Evolutionary conservation across 2,329 filamentous ascomycete genomes (phyloP).

Genomic region (Colletotrichum theobromicola): DNA sequence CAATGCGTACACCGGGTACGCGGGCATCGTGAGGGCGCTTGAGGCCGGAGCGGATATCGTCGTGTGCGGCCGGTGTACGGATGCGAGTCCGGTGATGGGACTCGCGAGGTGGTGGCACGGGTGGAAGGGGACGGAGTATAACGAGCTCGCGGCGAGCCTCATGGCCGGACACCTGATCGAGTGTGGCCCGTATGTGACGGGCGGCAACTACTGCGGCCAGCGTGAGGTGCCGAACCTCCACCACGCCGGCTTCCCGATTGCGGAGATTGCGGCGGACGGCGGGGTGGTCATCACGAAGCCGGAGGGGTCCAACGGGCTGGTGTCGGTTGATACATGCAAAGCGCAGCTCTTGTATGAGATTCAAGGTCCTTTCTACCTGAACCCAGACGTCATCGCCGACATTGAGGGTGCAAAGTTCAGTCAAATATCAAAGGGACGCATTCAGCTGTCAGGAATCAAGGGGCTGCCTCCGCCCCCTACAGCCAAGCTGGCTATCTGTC

Average conservation of each 20-base stretch:
- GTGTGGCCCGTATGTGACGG: conserved; percentile 58
- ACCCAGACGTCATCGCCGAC: conserved; percentile 52
- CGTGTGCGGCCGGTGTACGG: conserved; percentile 53
- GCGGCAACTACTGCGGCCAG: conserved; percentile 60
- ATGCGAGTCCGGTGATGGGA: conserved; percentile 59
- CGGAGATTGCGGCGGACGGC: conserved; percentile 38
- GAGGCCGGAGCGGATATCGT: conserved; percentile 50
- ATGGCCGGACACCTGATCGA: conserved; percentile 61
- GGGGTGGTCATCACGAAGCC: conserved; percentile 39
- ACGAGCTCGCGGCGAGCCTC: conserved; percentile 54
- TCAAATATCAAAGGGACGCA: conserved; percentile 37
- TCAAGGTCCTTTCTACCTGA: conserved; percentile 51
- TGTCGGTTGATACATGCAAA: conserved; percentile 41
- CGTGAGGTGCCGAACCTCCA: conserved; percentile 37
- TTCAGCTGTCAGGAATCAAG: conserved; percentile 39
- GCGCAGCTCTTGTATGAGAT: conserved; percentile 56
- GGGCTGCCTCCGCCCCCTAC: conserved; percentile 43
- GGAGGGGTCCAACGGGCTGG: conserved; percentile 37
- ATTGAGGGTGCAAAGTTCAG: conserved; percentile 38
- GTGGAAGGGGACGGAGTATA: conserved; percentile 53
- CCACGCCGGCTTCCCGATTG: conserved; percentile 41
- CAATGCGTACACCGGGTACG: conserved; percentile 57
- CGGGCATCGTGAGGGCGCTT: conserved; percentile 50
- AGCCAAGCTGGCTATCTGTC: conserved; percentile 43
- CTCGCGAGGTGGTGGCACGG: conserved; percentile 61